Evolutionary conservation across 129 eudicot species (phyloP).

Genomic region (Flaveria sonorensis): DNA sequence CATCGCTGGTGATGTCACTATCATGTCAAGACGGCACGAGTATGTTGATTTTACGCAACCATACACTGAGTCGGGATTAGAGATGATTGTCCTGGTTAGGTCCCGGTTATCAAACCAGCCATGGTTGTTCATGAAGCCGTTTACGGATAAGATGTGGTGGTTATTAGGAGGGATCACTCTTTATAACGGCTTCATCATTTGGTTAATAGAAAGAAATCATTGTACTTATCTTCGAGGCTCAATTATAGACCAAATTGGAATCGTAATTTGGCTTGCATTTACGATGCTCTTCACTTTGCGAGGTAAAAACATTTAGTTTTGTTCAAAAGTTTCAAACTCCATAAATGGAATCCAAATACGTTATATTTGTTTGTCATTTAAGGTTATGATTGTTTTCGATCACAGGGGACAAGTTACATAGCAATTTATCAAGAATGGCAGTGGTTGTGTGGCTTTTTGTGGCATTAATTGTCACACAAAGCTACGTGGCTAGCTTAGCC

Average conservation of each 20-base stretch:
- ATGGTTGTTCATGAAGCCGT: slow-evolving; percentile 67
- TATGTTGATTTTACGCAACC: slow-evolving; percentile 60
- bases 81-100: slow-evolving; percentile 52
- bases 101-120: slow-evolving; percentile 36
- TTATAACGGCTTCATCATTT: slow-evolving; percentile 51
- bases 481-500: slow-evolving; percentile 65
- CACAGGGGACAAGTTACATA: slow-evolving; percentile 46
- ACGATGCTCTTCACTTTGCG: slow-evolving; percentile 49
- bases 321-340: too few species aligned
- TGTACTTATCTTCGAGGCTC: slow-evolving; percentile 29
- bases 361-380: not conserved
- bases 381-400: not conserved
- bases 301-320: slow-evolving; percentile 20
- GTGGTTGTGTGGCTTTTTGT: slow-evolving; percentile 58
- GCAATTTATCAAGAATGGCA: slow-evolving; percentile 56
- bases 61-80: slow-evolving; percentile 58
- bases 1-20: slow-evolving; percentile 55
- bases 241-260: slow-evolving; percentile 31
- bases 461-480: slow-evolving; percentile 52
- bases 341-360: not conserved
- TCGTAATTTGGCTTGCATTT: slow-evolving; percentile 48
- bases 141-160: slow-evolving; percentile 52
- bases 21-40: slow-evolving; percentile 40
- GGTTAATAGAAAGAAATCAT: slow-evolving; percentile 47
- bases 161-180: slow-evolving; percentile 42